Base-by-base conservation (phyloP, 2,329 filamentous ascomycete genomes). In the Macrophomina pseudophaseolina region DNA sequence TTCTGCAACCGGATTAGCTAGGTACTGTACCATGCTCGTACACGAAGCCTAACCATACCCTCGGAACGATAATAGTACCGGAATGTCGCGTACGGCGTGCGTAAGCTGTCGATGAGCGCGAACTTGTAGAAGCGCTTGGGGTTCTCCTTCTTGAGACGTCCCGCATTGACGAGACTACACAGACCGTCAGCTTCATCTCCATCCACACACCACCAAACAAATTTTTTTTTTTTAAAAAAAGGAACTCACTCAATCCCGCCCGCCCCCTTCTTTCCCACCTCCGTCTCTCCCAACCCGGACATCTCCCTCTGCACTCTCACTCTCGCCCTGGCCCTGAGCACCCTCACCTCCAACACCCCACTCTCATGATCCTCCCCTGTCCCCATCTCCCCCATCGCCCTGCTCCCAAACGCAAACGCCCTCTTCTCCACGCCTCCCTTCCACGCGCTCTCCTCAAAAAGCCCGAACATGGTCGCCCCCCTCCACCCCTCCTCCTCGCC, bases 61-160 rank as follows among this genome's bases (percentile, higher is more conserved):
- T 71, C 73, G 0, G 74, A 75, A 28, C 76, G 74, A 64, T 76
- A 80, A 54, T 75, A 74, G 69, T 77, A 83, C 33, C 77, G 73
- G 68, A 85, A 83, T 1, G 73, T 80, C 4, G 76, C 82, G 67
- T 82, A 84, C 2, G 84, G 84, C 69, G 77, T 71, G 69, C 85
- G 81, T 6, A 80, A 63, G 1, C 82, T 77, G 71, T 86, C 83
- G 23, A 84, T 72, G 18, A 86, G 77, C 1, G 82, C 80, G 63
- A 84, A 85, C 62, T 78, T 80, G 72, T 85, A 85, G 71, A 78
- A 82, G 3, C 77, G 74, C 68, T 78, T 79, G 8, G 80, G 81
- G 11, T 81, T 76, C 40, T 79, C 73, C 40, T 71, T 68, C 59
- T 77, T 77, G 8, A 80, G 72, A 28, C 72, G 71, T 4, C 80